Evolutionary conservation across 192 early-diverging fungal species (phyloP).

Genomic region (Lobosporangium transversale): DNA sequence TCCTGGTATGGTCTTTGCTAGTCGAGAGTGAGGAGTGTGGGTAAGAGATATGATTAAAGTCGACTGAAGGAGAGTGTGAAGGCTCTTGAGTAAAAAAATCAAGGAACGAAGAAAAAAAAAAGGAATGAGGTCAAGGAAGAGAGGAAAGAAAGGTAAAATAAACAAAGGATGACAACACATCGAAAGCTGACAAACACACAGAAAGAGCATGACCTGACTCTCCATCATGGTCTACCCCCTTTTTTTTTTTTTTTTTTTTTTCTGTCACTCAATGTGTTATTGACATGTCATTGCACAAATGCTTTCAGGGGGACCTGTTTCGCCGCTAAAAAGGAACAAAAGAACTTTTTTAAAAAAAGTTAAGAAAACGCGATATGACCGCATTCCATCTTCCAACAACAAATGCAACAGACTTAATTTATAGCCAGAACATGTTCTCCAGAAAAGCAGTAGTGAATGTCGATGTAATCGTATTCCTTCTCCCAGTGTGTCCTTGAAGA

Average conservation of each 20-base stretch:
- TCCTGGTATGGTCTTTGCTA: conserved; percentile 1
- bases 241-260: no score
- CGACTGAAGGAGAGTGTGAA: not conserved
- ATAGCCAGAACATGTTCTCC: no score
- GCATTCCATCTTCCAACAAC: no score
- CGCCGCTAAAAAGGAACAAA: no score
- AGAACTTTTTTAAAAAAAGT: no score
- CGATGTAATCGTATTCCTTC: no score
- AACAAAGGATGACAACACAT: not conserved
- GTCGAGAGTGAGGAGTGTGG: not conserved
- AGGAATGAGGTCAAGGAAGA: not conserved
- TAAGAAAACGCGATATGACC: no score
- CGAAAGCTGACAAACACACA: no score
- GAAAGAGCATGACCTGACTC: no score
- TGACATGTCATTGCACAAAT: not conserved
- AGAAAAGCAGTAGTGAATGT: no score
- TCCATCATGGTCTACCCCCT: no score
- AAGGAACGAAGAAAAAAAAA: not conserved
- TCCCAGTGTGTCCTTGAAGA: not conserved
- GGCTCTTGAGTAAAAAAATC: not conserved
- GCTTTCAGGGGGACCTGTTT: conserved; percentile 19
- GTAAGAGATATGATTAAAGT: not conserved
- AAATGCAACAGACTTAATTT: no score
- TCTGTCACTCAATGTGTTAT: not conserved
- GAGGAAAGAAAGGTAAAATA: not conserved